Evolutionary conservation across 2,329 filamentous ascomycete genomes (phyloP).

Genomic region (Fusarium domesticum): DNA sequence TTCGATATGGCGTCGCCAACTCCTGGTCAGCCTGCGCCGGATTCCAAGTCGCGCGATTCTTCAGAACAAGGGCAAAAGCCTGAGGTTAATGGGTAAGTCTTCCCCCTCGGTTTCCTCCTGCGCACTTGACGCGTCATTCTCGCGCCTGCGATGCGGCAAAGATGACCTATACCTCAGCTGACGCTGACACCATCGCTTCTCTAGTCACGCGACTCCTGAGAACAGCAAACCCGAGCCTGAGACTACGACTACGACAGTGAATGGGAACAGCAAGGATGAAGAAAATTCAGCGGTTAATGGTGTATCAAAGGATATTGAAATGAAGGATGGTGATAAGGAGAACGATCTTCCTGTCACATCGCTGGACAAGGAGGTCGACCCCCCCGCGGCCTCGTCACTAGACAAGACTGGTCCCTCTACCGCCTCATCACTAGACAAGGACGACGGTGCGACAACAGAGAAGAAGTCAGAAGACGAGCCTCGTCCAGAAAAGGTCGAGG

Average conservation of each 20-base stretch:
- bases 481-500: slow-evolving; percentile 6
- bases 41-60: slow-evolving; percentile 45
- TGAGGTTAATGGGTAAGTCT: slow-evolving; percentile 40
- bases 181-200: slow-evolving; percentile 25
- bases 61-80: slow-evolving; percentile 32
- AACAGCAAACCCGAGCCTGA: slow-evolving; percentile 20
- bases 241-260: slow-evolving; percentile 25
- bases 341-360: slow-evolving; percentile 9
- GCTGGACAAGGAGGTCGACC: slow-evolving; percentile 1
- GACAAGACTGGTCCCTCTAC: slow-evolving; percentile 12
- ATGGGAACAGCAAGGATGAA: slow-evolving; percentile 26
- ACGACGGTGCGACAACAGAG: slow-evolving; percentile 9
- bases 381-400: slow-evolving; percentile 2
- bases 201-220: slow-evolving; percentile 30
- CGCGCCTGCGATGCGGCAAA: neutral
- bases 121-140: slow-evolving; percentile 3
- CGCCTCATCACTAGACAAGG: slow-evolving; percentile 4
- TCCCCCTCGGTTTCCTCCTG: slow-evolving; percentile 11
- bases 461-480: slow-evolving; percentile 15
- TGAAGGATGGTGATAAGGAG: slow-evolving; percentile 16
- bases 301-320: slow-evolving; percentile 24
- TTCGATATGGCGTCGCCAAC: slow-evolving; percentile 52
- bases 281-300: slow-evolving; percentile 25
- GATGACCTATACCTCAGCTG: slow-evolving; percentile 7
- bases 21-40: slow-evolving; percentile 40